A percentile compares a stretch with the other conserved stretches of the same genome.
Conservation (phyloP, 139 green algal species). For the Edaphochlamys debaryana region DNA sequence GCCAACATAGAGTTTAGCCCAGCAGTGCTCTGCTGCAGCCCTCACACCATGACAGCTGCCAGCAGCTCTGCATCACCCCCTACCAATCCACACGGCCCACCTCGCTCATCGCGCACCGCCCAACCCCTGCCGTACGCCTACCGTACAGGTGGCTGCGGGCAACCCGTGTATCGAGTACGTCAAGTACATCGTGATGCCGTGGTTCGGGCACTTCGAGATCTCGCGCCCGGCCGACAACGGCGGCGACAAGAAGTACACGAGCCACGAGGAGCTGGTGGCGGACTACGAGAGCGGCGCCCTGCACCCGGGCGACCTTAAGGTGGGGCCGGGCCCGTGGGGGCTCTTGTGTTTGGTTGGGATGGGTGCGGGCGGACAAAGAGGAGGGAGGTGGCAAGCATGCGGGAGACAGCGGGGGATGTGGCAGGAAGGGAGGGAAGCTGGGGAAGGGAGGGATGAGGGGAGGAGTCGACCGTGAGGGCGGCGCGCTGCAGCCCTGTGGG, state of each 20-base stretch:
- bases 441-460: too few species aligned
- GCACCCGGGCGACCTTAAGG: conserved; percentile 70
- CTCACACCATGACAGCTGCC: too few species aligned
- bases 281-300: conserved; percentile 87
- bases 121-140: too few species aligned
- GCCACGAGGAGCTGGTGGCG: conserved; percentile 75
- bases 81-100: too few species aligned
- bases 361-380: too few species aligned
- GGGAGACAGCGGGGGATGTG: not conserved
- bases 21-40: too few species aligned
- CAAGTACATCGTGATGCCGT: conserved; percentile 94
- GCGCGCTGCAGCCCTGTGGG: too few species aligned
- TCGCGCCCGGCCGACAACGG: conserved; percentile 79
- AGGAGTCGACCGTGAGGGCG: too few species aligned
- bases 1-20: too few species aligned
- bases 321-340: not conserved
- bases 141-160: conserved; percentile 76
- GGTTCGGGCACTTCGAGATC: conserved; percentile 86
- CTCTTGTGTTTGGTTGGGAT: not conserved
- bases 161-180: conserved; percentile 98
- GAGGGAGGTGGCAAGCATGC: not conserved
- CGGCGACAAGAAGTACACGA: conserved; percentile 84
- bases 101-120: too few species aligned
- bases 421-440: too few species aligned
- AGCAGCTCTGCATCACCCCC: too few species aligned